These are phyloP conservation scores for Ashbya aceris DNA, from an alignment of 1,139 yeast species.

Conservation along the genomic window DNA sequence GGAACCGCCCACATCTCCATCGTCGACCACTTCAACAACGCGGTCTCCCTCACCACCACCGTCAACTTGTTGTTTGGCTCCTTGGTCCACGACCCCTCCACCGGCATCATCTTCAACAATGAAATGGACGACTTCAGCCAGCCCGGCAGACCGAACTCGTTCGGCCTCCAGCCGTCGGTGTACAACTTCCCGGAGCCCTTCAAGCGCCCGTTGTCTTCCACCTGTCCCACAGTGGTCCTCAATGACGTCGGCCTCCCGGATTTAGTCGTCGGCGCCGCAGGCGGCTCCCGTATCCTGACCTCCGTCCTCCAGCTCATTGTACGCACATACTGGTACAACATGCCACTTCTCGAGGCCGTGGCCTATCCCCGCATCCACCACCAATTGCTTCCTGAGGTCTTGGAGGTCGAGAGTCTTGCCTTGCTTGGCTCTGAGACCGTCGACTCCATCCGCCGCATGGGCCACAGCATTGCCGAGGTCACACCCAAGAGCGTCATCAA, in stretches of 20 bases:
- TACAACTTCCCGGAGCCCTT: conserved; percentile 68
- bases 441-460: conserved; percentile 30
- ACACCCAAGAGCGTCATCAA: conserved; percentile 42
- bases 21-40: conserved; percentile 57
- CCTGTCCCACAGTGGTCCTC: conserved; percentile 64
- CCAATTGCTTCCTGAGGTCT: conserved; percentile 69
- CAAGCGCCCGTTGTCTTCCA: conserved; percentile 78
- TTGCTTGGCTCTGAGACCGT: conserved; percentile 32
- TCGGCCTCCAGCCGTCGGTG: conserved; percentile 69
- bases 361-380: conserved; percentile 82
- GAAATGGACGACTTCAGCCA: conserved; percentile 96
- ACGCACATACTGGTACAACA: conserved; percentile 47
- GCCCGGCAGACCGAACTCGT: conserved; percentile 62
- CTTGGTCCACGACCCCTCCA: conserved; percentile 63
- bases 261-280: conserved; percentile 82
- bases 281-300: conserved; percentile 86
- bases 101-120: conserved; percentile 79
- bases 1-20: conserved; percentile 86
- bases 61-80: conserved; percentile 83
- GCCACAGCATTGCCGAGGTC: conserved; percentile 33
- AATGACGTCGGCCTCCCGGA: conserved; percentile 46
- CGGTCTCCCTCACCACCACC: conserved; percentile 83
- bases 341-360: conserved; percentile 56
- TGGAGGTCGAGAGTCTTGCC: conserved; percentile 47
- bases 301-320: conserved; percentile 74